Base-by-base conservation (phyloP, 2,329 filamentous ascomycete genomes). In the Pyrenochaeta sp. region DNA sequence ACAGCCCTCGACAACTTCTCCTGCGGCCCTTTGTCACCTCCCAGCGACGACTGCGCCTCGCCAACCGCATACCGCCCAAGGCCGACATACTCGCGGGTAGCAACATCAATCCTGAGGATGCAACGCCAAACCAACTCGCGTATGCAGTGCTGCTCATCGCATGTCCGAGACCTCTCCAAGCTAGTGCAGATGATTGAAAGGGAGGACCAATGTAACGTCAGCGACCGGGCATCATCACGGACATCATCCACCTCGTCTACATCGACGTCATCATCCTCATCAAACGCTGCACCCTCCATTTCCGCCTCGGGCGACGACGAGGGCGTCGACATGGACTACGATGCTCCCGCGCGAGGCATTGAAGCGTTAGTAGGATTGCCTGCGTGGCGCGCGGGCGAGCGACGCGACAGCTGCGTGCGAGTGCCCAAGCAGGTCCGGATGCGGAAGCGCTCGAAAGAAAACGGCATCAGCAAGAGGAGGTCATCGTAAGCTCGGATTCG, bases 121-220 rank as follows among this genome's bases (percentile, higher is more conserved):
- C 71, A 71, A 42, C 67, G 74, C 27, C 74, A 77, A 50, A 55
- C 62, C 17, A 72, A 67, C 55, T 67, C 68, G 21, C 65, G 72
- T 32, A 52, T 74, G 48, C 69, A 76, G 37, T 76, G 72, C 67
- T 65, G 60, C 42, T 41, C 65, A 3, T 59, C 68, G 4, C 72
- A 75, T 45, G 58, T 68, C 23, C 64, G 65, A 17, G 73, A 76
- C 53, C 72, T 77, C 30, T 67, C 71, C 9, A 59, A 62, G 18
- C 65, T 77, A 11, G 72, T 76, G 17, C 56, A 69, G 45, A 68
- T 68, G 44, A 75, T 77, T 68, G 63, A 75, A 38, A 55, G 71
- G 2, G 63, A 68, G 35, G 70, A 76, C 44, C 75, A 77, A 45
- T 77, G 75, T 62, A 60, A 41, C 41, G 38, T 69, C 45, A 61